phyloP scores from a whole-genome alignment of 345 rosid species.

The Salix viminalis region DNA sequence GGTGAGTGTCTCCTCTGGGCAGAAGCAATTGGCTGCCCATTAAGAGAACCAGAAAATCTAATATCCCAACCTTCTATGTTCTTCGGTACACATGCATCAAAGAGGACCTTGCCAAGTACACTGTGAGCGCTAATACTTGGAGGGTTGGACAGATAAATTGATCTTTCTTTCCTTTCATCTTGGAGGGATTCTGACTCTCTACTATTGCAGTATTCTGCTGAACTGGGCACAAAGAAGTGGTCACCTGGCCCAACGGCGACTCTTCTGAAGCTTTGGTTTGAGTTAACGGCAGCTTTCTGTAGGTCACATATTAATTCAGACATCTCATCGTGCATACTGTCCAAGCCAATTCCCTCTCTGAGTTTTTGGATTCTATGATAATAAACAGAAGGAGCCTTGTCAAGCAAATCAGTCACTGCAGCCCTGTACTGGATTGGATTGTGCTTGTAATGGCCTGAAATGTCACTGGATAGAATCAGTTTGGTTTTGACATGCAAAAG shows the following conservation, averaged over 20 bases:
- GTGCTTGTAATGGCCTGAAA: conserved; percentile 43
- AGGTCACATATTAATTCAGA: conserved; percentile 77
- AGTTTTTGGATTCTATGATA: conserved; percentile 44
- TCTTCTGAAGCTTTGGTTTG: conserved; percentile 83
- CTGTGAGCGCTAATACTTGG: conserved; percentile 73
- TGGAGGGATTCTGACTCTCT: conserved; percentile 39
- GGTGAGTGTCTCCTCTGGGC: conserved; percentile 49
- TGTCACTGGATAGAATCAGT: neutral
- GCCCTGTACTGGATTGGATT: conserved; percentile 69
- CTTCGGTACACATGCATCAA: conserved; percentile 85
- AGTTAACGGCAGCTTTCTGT: conserved; percentile 81
- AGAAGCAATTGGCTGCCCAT: conserved; percentile 66
- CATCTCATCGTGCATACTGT: conserved; percentile 54
- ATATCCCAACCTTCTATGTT: conserved; percentile 98
- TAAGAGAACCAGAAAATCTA: conserved; percentile 61
- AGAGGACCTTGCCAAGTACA: conserved; percentile 77
- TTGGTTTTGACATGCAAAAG: neutral
- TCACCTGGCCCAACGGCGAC: conserved; percentile 74
- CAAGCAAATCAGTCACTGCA: conserved; percentile 61
- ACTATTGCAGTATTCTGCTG: conserved; percentile 40
- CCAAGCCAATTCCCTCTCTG: conserved; percentile 46
- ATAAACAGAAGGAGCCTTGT: conserved; percentile 47
- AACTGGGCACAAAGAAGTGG: conserved; percentile 79
- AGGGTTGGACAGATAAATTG: conserved; percentile 37
- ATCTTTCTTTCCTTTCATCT: conserved; percentile 51